These are phyloP conservation scores for Heterobasidion annosum DNA, from an alignment of 1,284 basidiomycete species.

Conservation along the genomic window DNA sequence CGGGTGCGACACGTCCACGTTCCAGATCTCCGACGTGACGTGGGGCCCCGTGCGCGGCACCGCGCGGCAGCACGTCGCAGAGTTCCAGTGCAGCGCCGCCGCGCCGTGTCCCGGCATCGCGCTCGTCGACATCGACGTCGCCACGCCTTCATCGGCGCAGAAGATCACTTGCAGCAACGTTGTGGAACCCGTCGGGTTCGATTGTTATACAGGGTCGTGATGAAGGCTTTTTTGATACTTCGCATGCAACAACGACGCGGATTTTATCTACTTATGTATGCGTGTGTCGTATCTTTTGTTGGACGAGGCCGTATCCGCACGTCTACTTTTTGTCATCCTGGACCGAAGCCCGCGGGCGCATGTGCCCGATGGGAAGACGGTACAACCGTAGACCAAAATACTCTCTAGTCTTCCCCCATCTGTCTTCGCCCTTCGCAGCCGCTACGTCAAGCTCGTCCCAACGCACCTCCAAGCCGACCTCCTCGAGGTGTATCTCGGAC, in stretches of 20 bases:
- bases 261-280: too few species aligned
- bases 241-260: too few species aligned
- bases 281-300: too few species aligned
- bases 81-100: constrained; percentile 21
- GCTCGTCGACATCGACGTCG: constrained; percentile 16
- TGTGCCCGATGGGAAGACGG: constrained; percentile 43
- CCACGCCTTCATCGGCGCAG: constrained; percentile 10
- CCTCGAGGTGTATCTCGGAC: constrained; percentile 78
- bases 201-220: constrained; percentile 13
- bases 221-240: not conserved
- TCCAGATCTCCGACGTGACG: constrained; percentile 24
- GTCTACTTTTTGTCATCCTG: too few species aligned
- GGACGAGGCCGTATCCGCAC: too few species aligned
- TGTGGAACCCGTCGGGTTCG: constrained; percentile 18
- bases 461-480: constrained; percentile 64
- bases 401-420: constrained; percentile 64
- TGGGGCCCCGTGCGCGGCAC: constrained; percentile 21
- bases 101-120: constrained; percentile 20
- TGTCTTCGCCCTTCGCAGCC: constrained; percentile 30
- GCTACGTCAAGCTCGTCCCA: constrained; percentile 72
- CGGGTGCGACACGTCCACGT: constrained; percentile 22
- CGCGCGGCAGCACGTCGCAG: constrained; percentile 16
- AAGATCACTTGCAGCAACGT: constrained; percentile 18
- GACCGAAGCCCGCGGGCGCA: not conserved
- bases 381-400: constrained; percentile 69